Evolutionary conservation across 2,329 filamentous ascomycete genomes (phyloP), one percentile per base, ranked within the genome.

Genomic region (Ophioceras dolichostomum): DNA sequence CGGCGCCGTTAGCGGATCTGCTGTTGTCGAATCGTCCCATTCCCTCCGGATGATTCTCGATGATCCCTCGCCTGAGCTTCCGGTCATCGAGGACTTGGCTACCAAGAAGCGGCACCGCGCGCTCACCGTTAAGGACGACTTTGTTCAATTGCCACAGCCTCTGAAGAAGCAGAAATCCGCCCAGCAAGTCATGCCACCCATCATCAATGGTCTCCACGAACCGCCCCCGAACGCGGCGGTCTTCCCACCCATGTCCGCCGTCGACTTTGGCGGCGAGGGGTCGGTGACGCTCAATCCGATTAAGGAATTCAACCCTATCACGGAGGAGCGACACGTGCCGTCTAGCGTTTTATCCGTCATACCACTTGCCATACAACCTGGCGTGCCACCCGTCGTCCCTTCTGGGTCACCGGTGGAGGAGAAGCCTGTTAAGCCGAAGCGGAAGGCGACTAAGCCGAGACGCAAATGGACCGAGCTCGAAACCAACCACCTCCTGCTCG

Each of bases 381-480:
- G n/a, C n/a, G n/a, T n/a, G n/a, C n/a, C n/a, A n/a, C n/a, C n/a
- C n/a, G n/a, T n/a, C n/a, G n/a, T n/a, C n/a, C n/a, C n/a, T n/a
- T n/a, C n/a, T n/a, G n/a, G n/a, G n/a, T n/a, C 54, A 4, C 48
- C 55, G 10, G 57, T 57, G 29, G 41, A 50, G n/a, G 56, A 58
- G 14, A 55, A 52, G 37, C 40, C 42, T 4, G 32, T 42, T 26
- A 73, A 68, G 47, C 55, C 58, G 9, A 70, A 71, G 48, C 64
- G 71, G 47, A 65, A 69, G 30, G 67, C 69, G 10, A 65, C 67
- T 6, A 77, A 75, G 47, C 67, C 71, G 2, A 63, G 76, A 41
- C 64, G 68, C 37, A 78, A 76, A 46, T 80, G 76, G 76, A 71
- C 73, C 0, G 73, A 79, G 42, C 68, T 75, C 40, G 76, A 80